phyloP scores from a whole-genome alignment of 1,139 yeast species.

The Scheffersomyces titani region DNA sequence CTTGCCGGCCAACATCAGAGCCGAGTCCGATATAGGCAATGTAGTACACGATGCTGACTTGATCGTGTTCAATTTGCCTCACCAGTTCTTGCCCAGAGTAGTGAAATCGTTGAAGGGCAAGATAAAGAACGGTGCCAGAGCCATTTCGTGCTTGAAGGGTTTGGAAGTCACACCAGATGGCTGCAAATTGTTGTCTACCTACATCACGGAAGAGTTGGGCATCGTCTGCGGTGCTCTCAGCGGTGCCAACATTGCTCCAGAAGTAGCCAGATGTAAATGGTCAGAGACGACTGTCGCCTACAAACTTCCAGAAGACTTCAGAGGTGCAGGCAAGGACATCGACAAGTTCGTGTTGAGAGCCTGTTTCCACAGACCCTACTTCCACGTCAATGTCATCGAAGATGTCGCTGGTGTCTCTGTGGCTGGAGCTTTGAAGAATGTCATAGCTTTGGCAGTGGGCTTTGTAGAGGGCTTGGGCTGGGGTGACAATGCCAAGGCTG shows the following conservation, averaged over 20 bases:
- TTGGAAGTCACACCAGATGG: constrained; percentile 48
- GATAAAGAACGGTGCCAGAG: constrained; percentile 40
- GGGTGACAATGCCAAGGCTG: constrained; percentile 56
- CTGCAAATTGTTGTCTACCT: constrained; percentile 45
- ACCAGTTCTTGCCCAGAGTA: constrained; percentile 45
- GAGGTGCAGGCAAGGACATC: constrained; percentile 45
- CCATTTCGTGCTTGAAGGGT: constrained; percentile 51
- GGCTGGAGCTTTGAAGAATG: constrained; percentile 52
- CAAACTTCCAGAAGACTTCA: constrained; percentile 38
- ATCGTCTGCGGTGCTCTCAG: constrained; percentile 48
- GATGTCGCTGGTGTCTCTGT: constrained; percentile 52
- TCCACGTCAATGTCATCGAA: constrained; percentile 49
- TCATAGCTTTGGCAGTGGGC: constrained; percentile 51
- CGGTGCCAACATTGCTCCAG: constrained; percentile 52
- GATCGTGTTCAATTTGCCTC: constrained; percentile 50
- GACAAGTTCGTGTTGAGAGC: constrained; percentile 42
- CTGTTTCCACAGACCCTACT: constrained; percentile 49
- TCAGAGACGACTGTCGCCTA: constrained; percentile 54
- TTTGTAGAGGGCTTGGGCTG: constrained; percentile 52
- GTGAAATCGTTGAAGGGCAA: constrained; percentile 42
- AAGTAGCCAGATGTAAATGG: constrained; percentile 50
- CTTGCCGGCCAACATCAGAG: constrained; percentile 45
- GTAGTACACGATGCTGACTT: constrained; percentile 47
- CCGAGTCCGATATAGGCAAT: constrained; percentile 40
- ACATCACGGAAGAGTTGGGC: constrained; percentile 46